phyloP scores from a whole-genome alignment of 192 early-diverging fungal genomes.

The Backusella parvicylindrica region DNA sequence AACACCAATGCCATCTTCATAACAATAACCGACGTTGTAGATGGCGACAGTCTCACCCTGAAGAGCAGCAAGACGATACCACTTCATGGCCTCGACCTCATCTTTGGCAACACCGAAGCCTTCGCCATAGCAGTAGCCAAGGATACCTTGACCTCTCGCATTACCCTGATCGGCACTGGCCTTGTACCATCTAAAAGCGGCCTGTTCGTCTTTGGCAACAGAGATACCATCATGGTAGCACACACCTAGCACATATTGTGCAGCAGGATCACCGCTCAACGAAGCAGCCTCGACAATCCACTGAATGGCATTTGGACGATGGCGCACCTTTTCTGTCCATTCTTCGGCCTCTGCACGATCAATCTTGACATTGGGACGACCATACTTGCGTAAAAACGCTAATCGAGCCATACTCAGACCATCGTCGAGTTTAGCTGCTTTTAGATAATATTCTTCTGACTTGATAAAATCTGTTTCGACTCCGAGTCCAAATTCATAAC shows the following conservation, averaged over 20 bases:
- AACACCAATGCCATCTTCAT: slow-evolving; percentile 59
- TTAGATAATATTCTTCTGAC: slow-evolving; percentile 65
- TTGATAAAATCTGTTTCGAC: slow-evolving; percentile 52
- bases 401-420: slow-evolving; percentile 68
- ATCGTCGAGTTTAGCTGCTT: slow-evolving; percentile 54
- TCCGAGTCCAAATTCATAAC: slow-evolving; percentile 84
- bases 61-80: slow-evolving; percentile 45
- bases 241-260: slow-evolving; percentile 71
- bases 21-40: slow-evolving; percentile 57
- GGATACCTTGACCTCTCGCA: slow-evolving; percentile 51
- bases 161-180: slow-evolving; percentile 60
- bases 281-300: slow-evolving; percentile 64
- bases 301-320: slow-evolving; percentile 46
- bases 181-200: slow-evolving; percentile 57
- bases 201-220: slow-evolving; percentile 38
- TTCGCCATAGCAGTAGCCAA: slow-evolving; percentile 87
- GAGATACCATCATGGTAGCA: slow-evolving; percentile 70
- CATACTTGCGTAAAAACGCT: slow-evolving; percentile 78
- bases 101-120: slow-evolving; percentile 70
- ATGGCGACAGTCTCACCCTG: slow-evolving; percentile 53
- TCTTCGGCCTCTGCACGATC: slow-evolving; percentile 79
- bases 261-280: slow-evolving; percentile 66
- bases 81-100: slow-evolving; percentile 44
- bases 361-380: slow-evolving; percentile 74
- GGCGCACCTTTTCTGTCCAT: slow-evolving; percentile 57